phyloP scores from a whole-genome alignment of 176 grass and related monocot genomes.

The Rhipidocladum racemiflorum region DNA sequence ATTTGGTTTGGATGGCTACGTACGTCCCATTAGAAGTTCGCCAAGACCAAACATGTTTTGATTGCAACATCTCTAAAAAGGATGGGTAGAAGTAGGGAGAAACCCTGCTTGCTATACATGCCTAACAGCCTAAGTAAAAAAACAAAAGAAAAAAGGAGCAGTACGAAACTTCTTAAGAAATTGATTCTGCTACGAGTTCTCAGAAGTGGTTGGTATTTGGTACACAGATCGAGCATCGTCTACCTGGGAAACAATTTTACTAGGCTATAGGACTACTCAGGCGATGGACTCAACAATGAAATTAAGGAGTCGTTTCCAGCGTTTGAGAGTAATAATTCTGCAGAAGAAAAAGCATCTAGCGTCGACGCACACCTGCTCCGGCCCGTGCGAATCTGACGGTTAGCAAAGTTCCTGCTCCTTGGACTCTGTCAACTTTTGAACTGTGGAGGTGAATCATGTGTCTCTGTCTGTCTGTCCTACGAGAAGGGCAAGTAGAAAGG shows the following conservation, averaged over 20 bases:
- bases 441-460: neutral
- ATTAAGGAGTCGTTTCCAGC: neutral
- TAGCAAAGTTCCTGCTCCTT: neutral
- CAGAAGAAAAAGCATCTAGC: neutral
- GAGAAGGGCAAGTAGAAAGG: neutral
- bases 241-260: too few relatives aligned
- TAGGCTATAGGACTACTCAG: neutral
- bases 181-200: neutral
- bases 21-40: too few relatives aligned
- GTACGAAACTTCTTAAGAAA: neutral
- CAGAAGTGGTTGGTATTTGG: neutral
- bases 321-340: neutral
- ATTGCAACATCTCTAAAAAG: neutral
- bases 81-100: neutral
- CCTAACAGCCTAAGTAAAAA: neutral
- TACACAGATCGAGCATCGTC: neutral
- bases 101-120: neutral
- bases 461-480: neutral
- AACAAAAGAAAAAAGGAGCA: neutral
- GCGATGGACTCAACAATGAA: neutral
- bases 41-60: neutral
- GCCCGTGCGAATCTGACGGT: neutral
- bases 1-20: constrained; percentile 9
- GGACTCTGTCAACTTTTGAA: neutral
- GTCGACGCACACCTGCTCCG: neutral